Evolutionary conservation across 2,329 filamentous ascomycete species (phyloP).

Genomic region (Xylariaceae sp.): DNA sequence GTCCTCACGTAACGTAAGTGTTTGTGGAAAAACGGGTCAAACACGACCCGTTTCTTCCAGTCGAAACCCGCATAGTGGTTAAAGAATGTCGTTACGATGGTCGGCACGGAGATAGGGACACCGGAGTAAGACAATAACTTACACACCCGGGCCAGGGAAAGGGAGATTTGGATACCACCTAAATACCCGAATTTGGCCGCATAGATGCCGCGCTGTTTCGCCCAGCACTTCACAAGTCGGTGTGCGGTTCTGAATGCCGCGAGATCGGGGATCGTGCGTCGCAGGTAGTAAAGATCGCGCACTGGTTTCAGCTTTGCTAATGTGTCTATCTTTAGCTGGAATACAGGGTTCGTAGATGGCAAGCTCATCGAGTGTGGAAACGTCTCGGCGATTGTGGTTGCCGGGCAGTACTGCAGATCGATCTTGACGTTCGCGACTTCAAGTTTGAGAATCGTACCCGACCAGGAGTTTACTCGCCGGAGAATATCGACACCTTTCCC

Average conservation of each 20-base stretch:
- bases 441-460: constrained; percentile 67
- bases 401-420: constrained; percentile 69
- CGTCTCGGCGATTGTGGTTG: constrained; percentile 55
- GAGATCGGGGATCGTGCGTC: constrained; percentile 61
- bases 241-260: constrained; percentile 61
- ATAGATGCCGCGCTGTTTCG: constrained; percentile 63
- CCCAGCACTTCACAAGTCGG: constrained; percentile 64
- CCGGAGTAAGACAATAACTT: constrained; percentile 52
- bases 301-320: constrained; percentile 66
- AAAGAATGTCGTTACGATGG: constrained; percentile 64
- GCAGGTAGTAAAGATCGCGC: constrained; percentile 64
- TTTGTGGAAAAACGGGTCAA: constrained; percentile 63
- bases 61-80: constrained; percentile 63
- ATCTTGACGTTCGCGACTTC: constrained; percentile 60
- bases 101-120: constrained; percentile 46
- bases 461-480: constrained; percentile 59
- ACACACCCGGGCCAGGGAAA: constrained; percentile 62
- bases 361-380: constrained; percentile 53
- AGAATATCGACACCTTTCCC: constrained; percentile 51
- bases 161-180: constrained; percentile 65
- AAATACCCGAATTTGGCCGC: constrained; percentile 67
- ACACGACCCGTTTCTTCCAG: constrained; percentile 58
- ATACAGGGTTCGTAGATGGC: constrained; percentile 54
- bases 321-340: constrained; percentile 57
- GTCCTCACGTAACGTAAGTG: constrained; percentile 56